These are phyloP conservation scores for Stereocaulon alpinum DNA, from an alignment of 495 filamentous ascomycete genomes.

Conservation along the genomic window DNA sequence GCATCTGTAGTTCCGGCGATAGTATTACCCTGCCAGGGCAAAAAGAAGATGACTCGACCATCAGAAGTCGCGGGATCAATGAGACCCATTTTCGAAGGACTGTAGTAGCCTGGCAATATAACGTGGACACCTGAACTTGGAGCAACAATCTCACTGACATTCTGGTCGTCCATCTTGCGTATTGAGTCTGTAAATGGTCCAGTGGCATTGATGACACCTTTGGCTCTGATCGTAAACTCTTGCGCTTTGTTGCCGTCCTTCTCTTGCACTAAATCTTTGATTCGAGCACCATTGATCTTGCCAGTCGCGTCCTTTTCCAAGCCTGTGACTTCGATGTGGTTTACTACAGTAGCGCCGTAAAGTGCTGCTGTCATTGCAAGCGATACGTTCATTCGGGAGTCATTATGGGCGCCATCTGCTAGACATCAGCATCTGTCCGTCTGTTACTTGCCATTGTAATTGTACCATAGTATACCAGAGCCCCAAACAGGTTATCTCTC, in stretches of 20 bases:
- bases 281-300: constrained; percentile 64
- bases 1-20: constrained; percentile 96
- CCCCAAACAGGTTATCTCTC: constrained; percentile 72
- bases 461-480: constrained; percentile 85
- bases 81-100: constrained; percentile 87
- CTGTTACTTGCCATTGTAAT: neutral
- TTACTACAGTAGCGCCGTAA: constrained; percentile 86
- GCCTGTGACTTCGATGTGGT: constrained; percentile 81
- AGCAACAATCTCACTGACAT: constrained; percentile 75
- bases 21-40: constrained; percentile 98
- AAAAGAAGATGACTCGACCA: constrained; percentile 96
- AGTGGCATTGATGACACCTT: constrained; percentile 93
- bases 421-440: constrained; percentile 16
- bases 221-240: constrained; percentile 70
- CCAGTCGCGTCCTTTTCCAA: constrained; percentile 73
- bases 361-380: constrained; percentile 91
- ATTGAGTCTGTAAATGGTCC: constrained; percentile 93
- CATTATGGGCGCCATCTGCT: constrained; percentile 87
- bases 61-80: constrained; percentile 94
- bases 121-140: constrained; percentile 92
- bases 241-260: constrained; percentile 42
- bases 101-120: constrained; percentile 91
- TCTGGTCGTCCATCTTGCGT: constrained; percentile 75
- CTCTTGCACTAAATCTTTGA: constrained; percentile 64
- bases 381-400: constrained; percentile 97